phyloP scores from a whole-genome alignment of 441 rosid species.

The Sinapis alba region DNA sequence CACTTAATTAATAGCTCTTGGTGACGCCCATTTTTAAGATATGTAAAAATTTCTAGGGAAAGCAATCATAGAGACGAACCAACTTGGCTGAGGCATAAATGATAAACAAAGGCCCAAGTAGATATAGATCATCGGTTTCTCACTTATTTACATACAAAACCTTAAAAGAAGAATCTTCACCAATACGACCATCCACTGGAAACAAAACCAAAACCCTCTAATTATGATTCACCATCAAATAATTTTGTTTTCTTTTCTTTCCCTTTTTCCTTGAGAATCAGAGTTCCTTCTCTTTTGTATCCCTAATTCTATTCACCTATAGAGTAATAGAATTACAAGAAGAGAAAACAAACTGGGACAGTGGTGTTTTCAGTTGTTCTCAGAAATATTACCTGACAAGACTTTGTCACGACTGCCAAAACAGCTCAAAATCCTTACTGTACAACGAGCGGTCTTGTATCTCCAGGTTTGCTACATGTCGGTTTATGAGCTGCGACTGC shows the following conservation, averaged over 20 bases:
- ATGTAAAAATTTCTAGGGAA: too few relatives aligned
- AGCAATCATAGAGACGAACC: too few relatives aligned
- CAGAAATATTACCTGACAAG: constrained; percentile 29
- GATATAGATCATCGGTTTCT: background rate
- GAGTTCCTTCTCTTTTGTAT: constrained; percentile 34
- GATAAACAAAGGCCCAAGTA: background rate
- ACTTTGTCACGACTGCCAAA: constrained; percentile 90
- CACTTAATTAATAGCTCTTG: too few relatives aligned
- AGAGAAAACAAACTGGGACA: constrained; percentile 14
- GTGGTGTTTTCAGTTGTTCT: constrained; percentile 15
- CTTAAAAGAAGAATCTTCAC: background rate
- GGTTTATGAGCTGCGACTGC: constrained; percentile 92
- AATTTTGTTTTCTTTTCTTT: constrained; percentile 8
- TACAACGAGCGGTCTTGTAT: constrained; percentile 99
- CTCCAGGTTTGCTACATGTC: constrained; percentile 97
- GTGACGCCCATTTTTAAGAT: too few relatives aligned
- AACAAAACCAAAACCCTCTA: background rate
- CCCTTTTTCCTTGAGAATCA: constrained; percentile 9
- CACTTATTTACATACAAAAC: background rate
- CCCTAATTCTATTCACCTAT: constrained; percentile 40
- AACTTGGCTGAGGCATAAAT: background rate
- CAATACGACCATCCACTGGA: background rate
- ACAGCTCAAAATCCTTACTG: constrained; percentile 82
- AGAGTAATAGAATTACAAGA: constrained; percentile 41
- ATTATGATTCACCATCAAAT: background rate